phyloP scores from a whole-genome alignment of 2,329 filamentous ascomycete genomes.

The Beauveria varroae region DNA sequence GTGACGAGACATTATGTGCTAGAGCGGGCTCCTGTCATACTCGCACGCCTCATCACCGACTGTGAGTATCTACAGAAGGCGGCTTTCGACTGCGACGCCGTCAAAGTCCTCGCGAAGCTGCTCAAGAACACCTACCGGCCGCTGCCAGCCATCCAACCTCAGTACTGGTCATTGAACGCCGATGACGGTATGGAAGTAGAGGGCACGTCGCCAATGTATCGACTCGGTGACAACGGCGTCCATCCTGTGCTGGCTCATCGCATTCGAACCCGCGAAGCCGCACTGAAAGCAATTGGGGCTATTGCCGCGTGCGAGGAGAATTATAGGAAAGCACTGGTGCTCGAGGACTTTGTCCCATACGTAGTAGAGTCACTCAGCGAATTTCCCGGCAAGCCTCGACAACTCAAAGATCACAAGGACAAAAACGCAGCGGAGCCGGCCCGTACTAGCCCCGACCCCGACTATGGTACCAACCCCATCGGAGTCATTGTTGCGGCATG shows the following conservation, averaged over 20 bases:
- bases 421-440: slow-evolving; percentile 27
- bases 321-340: slow-evolving; percentile 74
- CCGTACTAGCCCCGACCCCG: slow-evolving; percentile 25
- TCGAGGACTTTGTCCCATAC: slow-evolving; percentile 71
- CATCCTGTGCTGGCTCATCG: slow-evolving; percentile 57
- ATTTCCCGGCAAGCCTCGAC: slow-evolving; percentile 45
- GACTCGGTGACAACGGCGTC: slow-evolving; percentile 54
- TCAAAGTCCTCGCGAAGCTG: slow-evolving; percentile 39
- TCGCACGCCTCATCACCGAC: slow-evolving; percentile 73
- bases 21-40: slow-evolving; percentile 65
- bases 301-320: slow-evolving; percentile 75
- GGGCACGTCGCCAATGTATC: slow-evolving; percentile 29
- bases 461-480: slow-evolving; percentile 66
- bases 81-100: slow-evolving; percentile 58
- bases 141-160: slow-evolving; percentile 25
- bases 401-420: slow-evolving; percentile 34
- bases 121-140: slow-evolving; percentile 45
- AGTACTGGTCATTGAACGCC: slow-evolving; percentile 32
- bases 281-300: slow-evolving; percentile 73
- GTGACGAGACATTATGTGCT: slow-evolving; percentile 37
- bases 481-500: slow-evolving; percentile 80
- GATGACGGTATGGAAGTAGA: slow-evolving; percentile 28
- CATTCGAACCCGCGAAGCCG: slow-evolving; percentile 67
- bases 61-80: slow-evolving; percentile 74
- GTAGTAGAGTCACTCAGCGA: slow-evolving; percentile 70